Evolutionary conservation across 805 yeast species (phyloP), one percentile per base, ranked within the genome.

Genomic region (Sugiyamaella qingdaonensis): DNA sequence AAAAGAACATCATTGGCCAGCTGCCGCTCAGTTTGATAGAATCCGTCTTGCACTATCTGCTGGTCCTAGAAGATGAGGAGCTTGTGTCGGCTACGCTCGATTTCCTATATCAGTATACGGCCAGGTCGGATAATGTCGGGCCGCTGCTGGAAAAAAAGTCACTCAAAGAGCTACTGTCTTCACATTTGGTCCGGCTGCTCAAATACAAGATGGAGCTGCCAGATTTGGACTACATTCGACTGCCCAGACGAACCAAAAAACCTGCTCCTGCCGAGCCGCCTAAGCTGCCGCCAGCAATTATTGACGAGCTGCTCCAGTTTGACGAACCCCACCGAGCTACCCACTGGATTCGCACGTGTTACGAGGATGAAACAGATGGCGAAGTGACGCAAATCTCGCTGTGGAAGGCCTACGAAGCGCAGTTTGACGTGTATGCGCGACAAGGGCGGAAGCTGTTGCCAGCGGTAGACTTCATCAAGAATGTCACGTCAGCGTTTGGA

Each of bases 401-500:
- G 43, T 94, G 99, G 99, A 88, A 90, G 68, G 82, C 96, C 0
- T 94, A 94, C 71, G 98, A 94, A 68, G 74, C 82, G 11, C 94
- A 86, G 66, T 94, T 94, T 63, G 85, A 85, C 56, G 78, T 78
- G 51, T 80, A 79, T 51, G 74, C 73, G 2, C 69, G 73, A 43
- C 75, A 71, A 31, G 75, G 79, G 36, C 67, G 69, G 11, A 75
- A 78, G 52, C 72, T 92, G 48, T 75, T 92, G 32, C 96, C 97
- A 0, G 99, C 99, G 0, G 97, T 94, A 10, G 98, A 94, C 60
- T 94, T 94, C 68, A 94, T 94, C 67, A 89, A 92, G 63, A 92
- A 94, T 65, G 98, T 92, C 18, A 85, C 91, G 33, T 81, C 82
- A 55, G 96, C 96, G 0, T 94, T 94, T 66, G 84, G 86, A 14